Evolutionary conservation across 2,329 filamentous ascomycete genomes (phyloP), one percentile per base, ranked within the genome.

Genomic region (Periconia digitata): DNA sequence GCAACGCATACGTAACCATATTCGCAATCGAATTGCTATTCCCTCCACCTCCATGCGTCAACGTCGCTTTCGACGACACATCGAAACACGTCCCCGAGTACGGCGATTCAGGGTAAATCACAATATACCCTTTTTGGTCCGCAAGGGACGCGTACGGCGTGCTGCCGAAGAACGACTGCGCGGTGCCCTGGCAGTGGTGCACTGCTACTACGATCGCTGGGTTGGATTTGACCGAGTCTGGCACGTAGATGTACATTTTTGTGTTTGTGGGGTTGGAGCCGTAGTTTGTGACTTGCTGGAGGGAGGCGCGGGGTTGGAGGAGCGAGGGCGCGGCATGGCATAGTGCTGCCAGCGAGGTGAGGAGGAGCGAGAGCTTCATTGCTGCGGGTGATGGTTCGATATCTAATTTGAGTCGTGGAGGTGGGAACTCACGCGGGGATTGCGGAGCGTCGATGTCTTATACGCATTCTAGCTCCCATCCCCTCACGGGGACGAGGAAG

Each of bases 171-270:
- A 32, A 74, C 2, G 74, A 75, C 22, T 74, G 70, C 2, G 78
- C 82, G 2, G 75, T 76, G 21, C 82, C 81, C 40, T 75, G 74
- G 68, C 83, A 85, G 74, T 78, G 83, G 67, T 85, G 82, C 3
- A 69, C 47, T 13, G 78, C 81, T 35, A 83, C 80, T 13, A 84
- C 65, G 37, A 84, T 71, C 2, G 77, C 75, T 0, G 81, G 80
- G 6, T 64, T 74, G 1, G 72, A 43, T 2, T 73, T 70, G 21
- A 78, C 71, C 49, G 72, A 73, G 22, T 70, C 69, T 2, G 74
- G 74, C 15, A 76, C 75, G 47, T 78, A 78, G 48, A 83, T 78
- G 70, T 77, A 80, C 66, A 83, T 81, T 15, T 68, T 69, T 4
- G 77, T 77, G 23, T 77, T 57, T 20, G 74, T 77, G 10, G 76